phyloP scores from a whole-genome alignment of 169 alveolate genomes.

The Plasmodium falciparum region DNA sequence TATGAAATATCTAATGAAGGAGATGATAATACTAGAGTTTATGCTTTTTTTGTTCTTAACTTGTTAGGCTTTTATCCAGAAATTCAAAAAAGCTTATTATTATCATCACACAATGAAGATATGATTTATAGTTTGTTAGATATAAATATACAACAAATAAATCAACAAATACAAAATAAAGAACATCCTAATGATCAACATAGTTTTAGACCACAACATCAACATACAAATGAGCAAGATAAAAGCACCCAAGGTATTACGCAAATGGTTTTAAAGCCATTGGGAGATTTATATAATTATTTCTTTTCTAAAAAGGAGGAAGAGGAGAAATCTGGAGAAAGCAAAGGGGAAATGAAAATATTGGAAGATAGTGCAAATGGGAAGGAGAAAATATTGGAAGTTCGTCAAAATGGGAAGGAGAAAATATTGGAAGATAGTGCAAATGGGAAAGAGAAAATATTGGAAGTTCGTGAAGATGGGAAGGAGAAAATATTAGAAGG shows the following conservation, averaged over 20 bases:
- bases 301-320: slow-evolving; percentile 18
- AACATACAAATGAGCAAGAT: not conserved
- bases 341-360: no score
- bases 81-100: slow-evolving; percentile 20
- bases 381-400: not conserved
- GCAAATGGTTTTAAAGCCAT: slow-evolving; percentile 1
- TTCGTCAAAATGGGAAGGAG: not conserved
- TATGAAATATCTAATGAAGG: slow-evolving; percentile 36
- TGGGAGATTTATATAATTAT: slow-evolving; percentile 36
- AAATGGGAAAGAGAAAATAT: not conserved
- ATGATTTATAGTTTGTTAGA: slow-evolving; percentile 44
- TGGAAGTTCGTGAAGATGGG: no score
- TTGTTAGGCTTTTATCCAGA: slow-evolving; percentile 55
- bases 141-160: slow-evolving; percentile 18
- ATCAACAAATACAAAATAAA: not conserved
- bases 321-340: not conserved
- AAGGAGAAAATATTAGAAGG: no score
- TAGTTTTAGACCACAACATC: not conserved
- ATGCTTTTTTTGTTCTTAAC: slow-evolving; percentile 50
- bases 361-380: not conserved
- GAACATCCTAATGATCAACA: not conserved
- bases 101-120: slow-evolving; percentile 20
- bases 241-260: not conserved
- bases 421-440: not conserved
- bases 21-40: slow-evolving; percentile 63